phyloP scores from a whole-genome alignment of 2,329 filamentous ascomycete genomes.

The Colletotrichum sp. region DNA sequence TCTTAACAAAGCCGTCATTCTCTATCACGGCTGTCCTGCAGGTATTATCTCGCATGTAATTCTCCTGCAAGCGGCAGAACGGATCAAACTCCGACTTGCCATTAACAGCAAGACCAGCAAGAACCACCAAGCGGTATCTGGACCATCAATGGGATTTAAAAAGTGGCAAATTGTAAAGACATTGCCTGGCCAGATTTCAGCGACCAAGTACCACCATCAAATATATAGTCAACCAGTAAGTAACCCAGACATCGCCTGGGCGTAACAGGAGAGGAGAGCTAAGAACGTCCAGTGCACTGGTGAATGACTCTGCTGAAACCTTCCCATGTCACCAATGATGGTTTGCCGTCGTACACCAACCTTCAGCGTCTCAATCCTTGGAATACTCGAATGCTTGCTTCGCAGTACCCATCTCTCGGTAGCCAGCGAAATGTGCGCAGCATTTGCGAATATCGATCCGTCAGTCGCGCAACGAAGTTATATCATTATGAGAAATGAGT shows the following conservation, averaged over 20 bases:
- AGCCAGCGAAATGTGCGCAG: neutral
- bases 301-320: neutral
- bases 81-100: no score
- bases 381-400: neutral
- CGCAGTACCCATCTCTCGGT: fast-evolving
- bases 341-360: neutral
- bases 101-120: no score
- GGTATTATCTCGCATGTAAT: no score
- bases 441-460: fast-evolving
- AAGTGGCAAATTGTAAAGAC: no score
- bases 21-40: no score
- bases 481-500: neutral
- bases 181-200: no score
- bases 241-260: neutral
- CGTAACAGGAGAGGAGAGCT: fast-evolving
- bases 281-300: neutral
- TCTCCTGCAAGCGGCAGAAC: no score
- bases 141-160: no score
- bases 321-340: neutral
- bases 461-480: neutral
- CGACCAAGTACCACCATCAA: no score
- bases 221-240: neutral
- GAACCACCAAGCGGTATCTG: no score
- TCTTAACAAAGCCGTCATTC: no score
- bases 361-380: neutral